These are phyloP conservation scores for Escallonia rubra DNA, from an alignment of 129 eudicot species.

Conservation along the genomic window DNA sequence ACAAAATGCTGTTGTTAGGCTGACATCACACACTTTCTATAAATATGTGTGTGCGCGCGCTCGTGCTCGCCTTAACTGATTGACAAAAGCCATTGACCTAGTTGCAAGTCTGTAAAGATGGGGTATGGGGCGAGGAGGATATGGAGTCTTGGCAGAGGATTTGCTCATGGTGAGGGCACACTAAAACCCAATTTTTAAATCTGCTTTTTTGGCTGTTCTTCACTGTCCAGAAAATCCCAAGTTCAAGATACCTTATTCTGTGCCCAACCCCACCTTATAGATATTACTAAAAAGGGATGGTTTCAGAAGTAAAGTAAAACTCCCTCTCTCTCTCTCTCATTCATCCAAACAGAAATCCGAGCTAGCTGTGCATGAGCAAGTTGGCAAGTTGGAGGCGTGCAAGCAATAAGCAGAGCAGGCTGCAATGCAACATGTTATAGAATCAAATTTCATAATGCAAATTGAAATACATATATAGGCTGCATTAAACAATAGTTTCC, in stretches of 20 bases:
- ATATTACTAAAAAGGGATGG: neutral
- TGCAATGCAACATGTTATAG: no score
- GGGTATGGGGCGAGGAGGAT: neutral
- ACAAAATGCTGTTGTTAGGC: no score
- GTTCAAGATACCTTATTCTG: neutral
- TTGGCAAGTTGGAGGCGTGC: neutral
- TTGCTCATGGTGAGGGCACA: neutral
- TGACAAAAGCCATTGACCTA: no score
- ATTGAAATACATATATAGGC: no score
- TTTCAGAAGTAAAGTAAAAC: neutral
- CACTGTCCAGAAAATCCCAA: neutral
- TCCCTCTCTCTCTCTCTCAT: neutral
- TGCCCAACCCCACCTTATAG: neutral
- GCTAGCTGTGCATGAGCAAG: neutral
- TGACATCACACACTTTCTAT: no score
- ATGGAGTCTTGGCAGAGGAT: neutral
- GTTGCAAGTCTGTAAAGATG: neutral
- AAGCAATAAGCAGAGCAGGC: no score
- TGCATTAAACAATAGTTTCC: no score
- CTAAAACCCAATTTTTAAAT: no score
- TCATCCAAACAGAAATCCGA: neutral
- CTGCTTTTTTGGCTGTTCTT: neutral
- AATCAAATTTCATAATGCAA: no score
- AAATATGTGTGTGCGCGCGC: no score
- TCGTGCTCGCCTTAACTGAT: no score